Evolutionary conservation across 2,329 filamentous ascomycete species (phyloP), one percentile per base, ranked within the genome.

Genomic region (Xylariaceae sp.): DNA sequence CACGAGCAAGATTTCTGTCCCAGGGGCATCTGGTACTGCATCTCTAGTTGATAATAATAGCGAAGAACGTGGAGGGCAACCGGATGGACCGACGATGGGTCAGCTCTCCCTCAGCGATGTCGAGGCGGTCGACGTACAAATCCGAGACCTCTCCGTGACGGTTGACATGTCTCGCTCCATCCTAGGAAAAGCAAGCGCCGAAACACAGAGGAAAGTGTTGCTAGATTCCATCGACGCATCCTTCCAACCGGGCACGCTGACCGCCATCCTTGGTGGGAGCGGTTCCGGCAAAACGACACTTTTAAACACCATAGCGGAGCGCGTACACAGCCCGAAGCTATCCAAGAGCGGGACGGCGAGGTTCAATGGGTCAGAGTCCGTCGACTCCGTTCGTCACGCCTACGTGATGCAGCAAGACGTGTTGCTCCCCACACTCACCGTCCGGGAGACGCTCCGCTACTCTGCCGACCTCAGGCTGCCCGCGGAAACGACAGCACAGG

Each of bases 371-470:
- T 59, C 63, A 26, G 50, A 66, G 16, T 70, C 76, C 1, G 67
- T 79, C 4, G 64, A 71, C 17, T 67, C 65, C 40, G 65, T 82
- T 32, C 65, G 80, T 36, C 74, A 80, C 58, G 74, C 81, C 34
- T 85, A 88, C 65, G 83, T 85, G 14, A 84, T 83, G 71, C 82
- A 88, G 55, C 81, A 88, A 50, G 85, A 89, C 53, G 71, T 88
- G 11, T 65, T 89, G 1, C 67, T 88, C 1, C 81, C 84, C 0
- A 83, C 81, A 0, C 63, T 89, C 42, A 89, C 84, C 0, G 84
- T 88, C 9, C 70, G 84, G 26, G 85, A 89, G 57, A 89, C 85
- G 0, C 61, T 89, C 15, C 73, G 66, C 40, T 89, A 88, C 57
- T 78, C 84, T 2, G 85, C 85, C 2, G 77, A 86, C 52, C 62